phyloP scores from a whole-genome alignment of 352 stramenopile genomes.

The Aphanomyces euteiches region DNA sequence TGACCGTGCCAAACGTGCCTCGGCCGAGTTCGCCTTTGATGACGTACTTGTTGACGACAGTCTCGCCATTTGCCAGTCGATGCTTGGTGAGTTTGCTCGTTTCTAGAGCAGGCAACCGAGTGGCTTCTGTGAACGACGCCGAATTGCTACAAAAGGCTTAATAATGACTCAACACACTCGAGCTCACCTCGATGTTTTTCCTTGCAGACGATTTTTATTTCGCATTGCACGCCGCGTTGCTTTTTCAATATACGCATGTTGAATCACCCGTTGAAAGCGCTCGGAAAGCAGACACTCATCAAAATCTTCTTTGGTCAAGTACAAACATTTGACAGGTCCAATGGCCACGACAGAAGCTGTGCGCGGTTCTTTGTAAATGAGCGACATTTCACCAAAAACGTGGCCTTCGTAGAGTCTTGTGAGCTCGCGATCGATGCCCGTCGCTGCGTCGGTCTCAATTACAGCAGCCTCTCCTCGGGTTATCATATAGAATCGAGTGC shows the following conservation, averaged over 20 bases:
- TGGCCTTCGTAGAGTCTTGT: slow-evolving; percentile 84
- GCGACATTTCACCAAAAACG: slow-evolving; percentile 84
- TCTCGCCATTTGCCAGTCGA: slow-evolving; percentile 76
- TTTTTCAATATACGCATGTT: slow-evolving; percentile 83
- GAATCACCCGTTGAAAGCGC: slow-evolving; percentile 82
- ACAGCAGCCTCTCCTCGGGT: slow-evolving; percentile 81
- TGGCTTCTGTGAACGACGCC: neutral
- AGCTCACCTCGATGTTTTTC: slow-evolving; percentile 36
- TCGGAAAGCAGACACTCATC: slow-evolving; percentile 79
- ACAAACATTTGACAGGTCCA: slow-evolving; percentile 79
- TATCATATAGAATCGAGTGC: slow-evolving; percentile 88
- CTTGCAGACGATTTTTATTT: slow-evolving; percentile 46
- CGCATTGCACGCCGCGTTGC: slow-evolving; percentile 78
- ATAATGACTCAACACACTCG: neutral
- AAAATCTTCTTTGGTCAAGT: slow-evolving; percentile 84
- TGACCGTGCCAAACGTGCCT: slow-evolving; percentile 86
- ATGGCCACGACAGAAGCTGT: slow-evolving; percentile 75
- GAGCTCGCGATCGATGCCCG: slow-evolving; percentile 63
- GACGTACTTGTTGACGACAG: slow-evolving; percentile 93
- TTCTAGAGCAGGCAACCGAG: slow-evolving; percentile 48
- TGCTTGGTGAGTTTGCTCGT: slow-evolving; percentile 81
- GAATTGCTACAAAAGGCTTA: neutral
- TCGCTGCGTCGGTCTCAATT: slow-evolving; percentile 49
- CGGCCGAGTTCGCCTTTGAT: slow-evolving; percentile 88
- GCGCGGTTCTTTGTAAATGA: slow-evolving; percentile 85